These are phyloP conservation scores for Teunomyces stri DNA, from an alignment of 805 yeast species.

Conservation along the genomic window DNA sequence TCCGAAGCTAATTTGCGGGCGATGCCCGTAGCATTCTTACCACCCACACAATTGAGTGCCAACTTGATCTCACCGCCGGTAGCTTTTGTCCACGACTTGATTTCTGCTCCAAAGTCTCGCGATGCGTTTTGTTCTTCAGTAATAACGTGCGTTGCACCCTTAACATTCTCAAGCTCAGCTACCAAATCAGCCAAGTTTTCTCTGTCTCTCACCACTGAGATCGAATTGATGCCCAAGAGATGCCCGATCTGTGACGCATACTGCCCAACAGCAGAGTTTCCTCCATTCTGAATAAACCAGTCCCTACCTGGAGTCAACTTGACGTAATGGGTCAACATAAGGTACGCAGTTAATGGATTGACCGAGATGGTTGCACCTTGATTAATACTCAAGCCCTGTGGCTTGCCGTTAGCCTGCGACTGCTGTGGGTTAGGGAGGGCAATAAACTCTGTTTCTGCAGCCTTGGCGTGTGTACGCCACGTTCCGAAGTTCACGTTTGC, in stretches of 20 bases:
- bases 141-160: constrained; percentile 87
- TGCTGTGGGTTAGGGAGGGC: constrained; percentile 55
- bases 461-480: constrained; percentile 81
- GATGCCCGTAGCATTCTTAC: constrained; percentile 74
- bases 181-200: constrained; percentile 63
- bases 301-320: constrained; percentile 61
- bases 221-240: constrained; percentile 73
- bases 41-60: constrained; percentile 93
- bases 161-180: constrained; percentile 47
- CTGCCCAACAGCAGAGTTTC: constrained; percentile 92
- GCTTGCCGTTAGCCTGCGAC: constrained; percentile 37
- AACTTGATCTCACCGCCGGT: constrained; percentile 57
- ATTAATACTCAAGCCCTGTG: constrained; percentile 33
- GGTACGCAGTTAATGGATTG: constrained; percentile 90
- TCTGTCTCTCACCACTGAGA: constrained; percentile 86
- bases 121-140: constrained; percentile 83
- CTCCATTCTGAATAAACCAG: constrained; percentile 96
- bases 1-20: constrained; percentile 76
- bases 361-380: constrained; percentile 90
- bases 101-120: constrained; percentile 59
- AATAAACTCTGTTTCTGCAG: constrained; percentile 51
- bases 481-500: constrained; percentile 79
- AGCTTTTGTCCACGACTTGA: constrained; percentile 52
- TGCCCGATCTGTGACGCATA: constrained; percentile 86
- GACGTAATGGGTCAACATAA: constrained; percentile 73